Base-by-base conservation (phyloP, 805 yeast species). In the Saturnispora sanitii region DNA sequence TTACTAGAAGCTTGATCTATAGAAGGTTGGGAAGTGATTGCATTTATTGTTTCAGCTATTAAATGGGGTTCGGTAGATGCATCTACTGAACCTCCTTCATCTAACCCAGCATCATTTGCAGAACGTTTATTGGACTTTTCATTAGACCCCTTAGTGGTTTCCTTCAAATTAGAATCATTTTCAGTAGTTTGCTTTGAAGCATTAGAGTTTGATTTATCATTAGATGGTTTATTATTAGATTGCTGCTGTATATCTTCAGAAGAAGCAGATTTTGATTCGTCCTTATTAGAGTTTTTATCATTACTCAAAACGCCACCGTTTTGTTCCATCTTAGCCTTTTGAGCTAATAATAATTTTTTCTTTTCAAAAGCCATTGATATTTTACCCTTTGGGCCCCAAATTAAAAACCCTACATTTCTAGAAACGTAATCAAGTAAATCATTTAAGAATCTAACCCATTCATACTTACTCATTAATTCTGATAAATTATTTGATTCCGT, bases 401-500 rank as follows among this genome's bases (percentile, higher is more conserved):
- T 68, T 22, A 82, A 64, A 41, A 76, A 68, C 3, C 84, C 82
- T 64, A 81, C 73, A 56, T 81, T 82, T 52, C 79, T 82, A 38
- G 79, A 69, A 18, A 83, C 79, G 53, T 83, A 88, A 33, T 82
- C 92, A 44, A 82, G 71, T 37, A 92, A 56, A 46, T 83, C 92
- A 50, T 77, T 79, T 48, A 90, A 67, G 55, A 88, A 90, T 43
- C 76, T 73, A 45, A 82, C 70, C 96, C 96, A 90, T 49, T 80
- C 88, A 59, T 86, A 90, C 47, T 75, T 79, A 48, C 77, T 79
- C 49, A 78, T 66, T 35, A 90, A 65, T 17, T 67, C 70, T 20
- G 70, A 69, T 19, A 38, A 33, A 15, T 38, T 38, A 15, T 16
- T 19, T 32, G 35, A 21, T 27, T 38, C 41, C 7, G n/a, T 23